Evolutionary conservation across 441 rosid genomes (phyloP).

Genomic region (Gossypium aridum): DNA sequence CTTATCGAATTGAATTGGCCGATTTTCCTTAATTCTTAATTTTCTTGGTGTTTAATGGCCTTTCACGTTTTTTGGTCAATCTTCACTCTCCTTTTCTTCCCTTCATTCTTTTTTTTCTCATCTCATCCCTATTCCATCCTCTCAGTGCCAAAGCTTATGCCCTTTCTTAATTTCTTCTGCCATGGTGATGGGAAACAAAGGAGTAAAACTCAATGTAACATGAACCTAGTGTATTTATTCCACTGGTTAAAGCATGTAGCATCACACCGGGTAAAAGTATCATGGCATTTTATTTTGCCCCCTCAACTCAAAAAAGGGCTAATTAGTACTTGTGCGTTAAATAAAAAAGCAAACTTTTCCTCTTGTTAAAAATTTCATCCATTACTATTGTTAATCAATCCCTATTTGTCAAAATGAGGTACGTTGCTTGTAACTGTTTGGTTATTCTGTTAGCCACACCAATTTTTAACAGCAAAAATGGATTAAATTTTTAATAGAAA

Average conservation of each 20-base stretch:
- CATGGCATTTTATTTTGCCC: too few species aligned
- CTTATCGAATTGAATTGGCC: neutral
- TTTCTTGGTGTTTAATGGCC: neutral
- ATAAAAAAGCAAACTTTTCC: too few species aligned
- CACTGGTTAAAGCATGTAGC: neutral
- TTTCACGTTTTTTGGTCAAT: neutral
- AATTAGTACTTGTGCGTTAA: too few species aligned
- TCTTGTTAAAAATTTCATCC: too few species aligned
- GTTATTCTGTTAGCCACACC: too few species aligned
- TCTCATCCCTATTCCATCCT: neutral
- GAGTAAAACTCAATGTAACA: neutral
- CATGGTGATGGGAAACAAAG: conserved; percentile 1
- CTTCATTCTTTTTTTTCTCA: neutral
- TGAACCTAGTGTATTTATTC: neutral
- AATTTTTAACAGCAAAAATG: too few species aligned
- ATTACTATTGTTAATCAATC: too few species aligned
- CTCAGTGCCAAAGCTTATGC: neutral
- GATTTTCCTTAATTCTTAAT: neutral
- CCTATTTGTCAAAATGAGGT: too few species aligned
- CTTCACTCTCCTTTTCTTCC: neutral
- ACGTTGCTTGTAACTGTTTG: too few species aligned
- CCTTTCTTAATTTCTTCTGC: neutral
- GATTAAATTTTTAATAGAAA: too few species aligned
- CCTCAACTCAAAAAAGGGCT: too few species aligned
- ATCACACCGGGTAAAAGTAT: neutral